Base-by-base conservation (phyloP, 1,284 basidiomycete genomes). In the Microbotryomycetes sp. region DNA sequence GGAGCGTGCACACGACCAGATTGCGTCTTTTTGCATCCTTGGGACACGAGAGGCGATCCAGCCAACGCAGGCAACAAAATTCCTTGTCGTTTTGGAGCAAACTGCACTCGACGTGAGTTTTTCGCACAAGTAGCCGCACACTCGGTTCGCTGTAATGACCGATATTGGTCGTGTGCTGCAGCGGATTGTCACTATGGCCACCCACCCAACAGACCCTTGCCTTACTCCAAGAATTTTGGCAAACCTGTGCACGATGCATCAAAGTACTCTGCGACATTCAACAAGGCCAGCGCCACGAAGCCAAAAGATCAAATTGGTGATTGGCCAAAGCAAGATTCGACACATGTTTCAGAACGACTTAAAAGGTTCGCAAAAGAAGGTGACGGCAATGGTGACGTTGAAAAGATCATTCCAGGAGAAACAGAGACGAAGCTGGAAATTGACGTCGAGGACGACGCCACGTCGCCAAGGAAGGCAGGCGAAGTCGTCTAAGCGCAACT, bases 181-280 rank as follows among this genome's bases (percentile, higher is more conserved):
- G 82, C 84, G 16, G 79, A 81, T 52, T 91, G 88, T 73, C 76
- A 82, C 5, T 91, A 84, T 79, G 83, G 86, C 68, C 88, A 91
- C 70, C 88, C 88, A 0, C 84, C 86, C 55, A 86, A 85, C 7
- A 84, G 88, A 1, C 42, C 49, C 0, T 22, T 29, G 5, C 36
- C 58, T 25, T 59, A 49, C 59, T 50, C 42, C 48, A 54, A 58
- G 50, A 54, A 31, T 36, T 32, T 60, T 56, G 29, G 58, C 60
- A 29, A 68, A 64, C 51, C 61, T 61, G 31, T 46, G 58, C 29
- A 60, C 59, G 19, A 42, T 19, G 36, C 36, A 19, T 12, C 36
- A 42, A 42, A 42, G 36, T 42, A 42, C 52, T 65, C 49, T 49
- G 29, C 36, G 56, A 60, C 46, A 19, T 4, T 45, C 25, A 23